A percentile compares a stretch with the other conserved stretches of the same genome.
phyloP scores from a whole-genome alignment of 192 early-diverging fungal genomes.

The Coemansia sp. region DNA sequence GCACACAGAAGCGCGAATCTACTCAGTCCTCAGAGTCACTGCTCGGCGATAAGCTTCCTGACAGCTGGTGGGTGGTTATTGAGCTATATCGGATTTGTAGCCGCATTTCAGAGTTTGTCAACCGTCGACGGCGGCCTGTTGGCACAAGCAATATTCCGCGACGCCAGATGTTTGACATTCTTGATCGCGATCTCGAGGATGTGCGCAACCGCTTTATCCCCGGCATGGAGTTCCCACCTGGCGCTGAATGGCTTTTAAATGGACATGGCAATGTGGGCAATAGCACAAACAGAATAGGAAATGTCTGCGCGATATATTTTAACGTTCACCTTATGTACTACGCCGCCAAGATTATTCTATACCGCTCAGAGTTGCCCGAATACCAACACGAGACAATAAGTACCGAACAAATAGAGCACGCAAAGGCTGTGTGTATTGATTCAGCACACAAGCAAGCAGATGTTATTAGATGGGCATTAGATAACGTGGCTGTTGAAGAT shows the following conservation, averaged over 20 bases:
- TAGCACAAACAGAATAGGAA: conserved; percentile 19
- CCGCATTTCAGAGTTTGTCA: conserved; percentile 49
- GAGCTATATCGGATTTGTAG: conserved; percentile 49
- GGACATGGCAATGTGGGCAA: conserved; percentile 19
- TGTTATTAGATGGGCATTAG: conserved; percentile 48
- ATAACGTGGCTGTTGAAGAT: conserved; percentile 46
- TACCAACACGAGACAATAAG: conserved; percentile 40
- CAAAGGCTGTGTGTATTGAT: conserved; percentile 48
- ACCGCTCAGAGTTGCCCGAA: conserved; percentile 52
- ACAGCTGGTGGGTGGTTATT: conserved; percentile 43
- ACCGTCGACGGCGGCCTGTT: conserved; percentile 44
- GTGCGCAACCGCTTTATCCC: conserved; percentile 33
- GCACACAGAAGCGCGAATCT: not conserved
- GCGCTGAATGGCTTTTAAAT: conserved; percentile 28
- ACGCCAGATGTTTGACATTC: conserved; percentile 47
- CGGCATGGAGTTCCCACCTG: conserved; percentile 48
- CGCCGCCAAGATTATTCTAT: conserved; percentile 53
- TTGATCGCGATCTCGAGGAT: conserved; percentile 45
- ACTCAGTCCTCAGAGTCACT: conserved; percentile 4
- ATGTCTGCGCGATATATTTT: conserved; percentile 33
- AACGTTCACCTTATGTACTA: conserved; percentile 49
- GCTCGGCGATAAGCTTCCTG: conserved; percentile 18
- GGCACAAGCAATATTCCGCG: conserved; percentile 39
- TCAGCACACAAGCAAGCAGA: conserved; percentile 51
- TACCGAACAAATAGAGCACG: conserved; percentile 31